Evolutionary conservation across 768 basidiomycete genomes (phyloP), one percentile per base, ranked within the genome.

Genomic region (Suillus decipiens): DNA sequence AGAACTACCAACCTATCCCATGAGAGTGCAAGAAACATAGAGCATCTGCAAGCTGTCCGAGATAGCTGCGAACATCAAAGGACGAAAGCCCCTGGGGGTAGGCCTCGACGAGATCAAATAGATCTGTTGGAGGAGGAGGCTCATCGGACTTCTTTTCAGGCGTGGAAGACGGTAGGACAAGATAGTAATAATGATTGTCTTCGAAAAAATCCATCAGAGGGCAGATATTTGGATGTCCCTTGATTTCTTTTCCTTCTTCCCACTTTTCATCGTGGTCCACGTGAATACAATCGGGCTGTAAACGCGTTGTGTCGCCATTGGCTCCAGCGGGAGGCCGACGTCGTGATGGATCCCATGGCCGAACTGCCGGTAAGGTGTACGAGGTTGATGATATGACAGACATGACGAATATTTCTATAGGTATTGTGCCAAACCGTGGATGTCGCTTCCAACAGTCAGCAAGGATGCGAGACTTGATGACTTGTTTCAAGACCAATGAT

Each of bases 381-480:
- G 88, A 82, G 5, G 87, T 91, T 66, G 89, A 85, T 55, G 93
- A 95, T 75, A 94, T 89, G 54, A 91, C 87, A 63, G 92, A 92
- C 93, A 95, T 92, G 72, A 95, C 92, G 73, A 91, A 92, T 31
- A 96, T 96, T 78, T 99, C 97, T 79, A 99, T 96, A 17, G 97
- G 96, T 70, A 99, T 97, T 9, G 97, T 97, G 62, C 96, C 96
- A 74, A 92, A 86, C 65, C 89, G 86, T 48, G 92, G 91, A 74
- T 99, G 96, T 71, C 92, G 93, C 80, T 99, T 99, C 97, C 97
- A 99, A 76, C 96, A 99, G 78, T 99, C 96, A 36, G 96, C 96
- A 59, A 99, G 84, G 64, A 99, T 99, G 59, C 97, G 92, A 54
- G 93, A 95, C 77, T 99, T 99, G 81, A 99, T 96, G 71, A 99